A percentile compares a stretch with the other conserved stretches of the same genome.
Conservation (phyloP, 306 rosid genomes). For the Dalbergia oliveri region DNA sequence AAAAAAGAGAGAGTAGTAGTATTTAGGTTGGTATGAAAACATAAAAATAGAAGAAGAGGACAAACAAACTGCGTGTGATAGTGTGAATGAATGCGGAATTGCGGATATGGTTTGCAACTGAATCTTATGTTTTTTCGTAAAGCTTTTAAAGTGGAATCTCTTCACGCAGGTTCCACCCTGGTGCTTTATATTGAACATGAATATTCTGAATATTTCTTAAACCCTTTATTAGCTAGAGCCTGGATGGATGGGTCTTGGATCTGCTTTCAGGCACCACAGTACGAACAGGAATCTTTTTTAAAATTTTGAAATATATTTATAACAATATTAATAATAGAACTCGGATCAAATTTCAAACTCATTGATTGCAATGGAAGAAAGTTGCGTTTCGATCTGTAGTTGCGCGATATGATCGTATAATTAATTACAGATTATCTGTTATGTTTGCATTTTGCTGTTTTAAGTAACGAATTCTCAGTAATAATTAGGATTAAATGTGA, state of each 20-base stretch:
- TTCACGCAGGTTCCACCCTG: not conserved
- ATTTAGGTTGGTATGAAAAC: too few relatives aligned
- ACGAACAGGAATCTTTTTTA: not conserved
- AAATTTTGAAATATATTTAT: not conserved
- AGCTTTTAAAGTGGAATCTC: constrained; percentile 10
- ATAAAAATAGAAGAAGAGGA: too few relatives aligned
- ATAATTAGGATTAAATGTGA: not conserved
- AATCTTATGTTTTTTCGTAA: not conserved
- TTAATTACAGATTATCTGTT: not conserved
- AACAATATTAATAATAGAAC: not conserved
- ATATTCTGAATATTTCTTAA: constrained; percentile 1
- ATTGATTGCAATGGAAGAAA: not conserved
- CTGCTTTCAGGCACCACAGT: not conserved
- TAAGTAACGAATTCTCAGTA: not conserved
- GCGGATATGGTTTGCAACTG: not conserved
- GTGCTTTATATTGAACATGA: not conserved
- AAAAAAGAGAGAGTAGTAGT: too few relatives aligned
- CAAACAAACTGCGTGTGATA: not conserved
- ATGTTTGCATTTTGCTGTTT: not conserved
- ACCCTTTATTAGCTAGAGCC: not conserved
- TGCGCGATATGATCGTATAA: not conserved
- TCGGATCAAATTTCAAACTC: not conserved
- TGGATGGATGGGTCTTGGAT: not conserved
- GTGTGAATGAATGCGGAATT: not conserved
- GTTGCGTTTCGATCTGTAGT: not conserved